Percentiles rank a stretch among this genome's conserved stretches.
Evolutionary conservation across 192 early-diverging fungal genomes (phyloP).

Genomic region (Backusella circina): DNA sequence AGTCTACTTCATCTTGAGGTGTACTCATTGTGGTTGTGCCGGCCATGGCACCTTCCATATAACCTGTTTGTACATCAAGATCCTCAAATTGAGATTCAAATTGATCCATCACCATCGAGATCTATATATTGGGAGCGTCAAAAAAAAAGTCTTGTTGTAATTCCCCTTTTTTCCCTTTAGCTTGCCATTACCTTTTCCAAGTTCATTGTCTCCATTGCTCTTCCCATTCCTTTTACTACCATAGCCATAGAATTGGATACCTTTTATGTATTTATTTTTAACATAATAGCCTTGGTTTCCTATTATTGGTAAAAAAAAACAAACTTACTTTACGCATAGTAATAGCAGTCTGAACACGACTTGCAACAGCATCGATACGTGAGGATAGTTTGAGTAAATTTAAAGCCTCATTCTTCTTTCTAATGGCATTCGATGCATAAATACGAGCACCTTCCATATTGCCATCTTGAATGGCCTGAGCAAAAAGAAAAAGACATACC

Average conservation of each 20-base stretch:
- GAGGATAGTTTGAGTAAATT: constrained; percentile 86
- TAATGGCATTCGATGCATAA: constrained; percentile 92
- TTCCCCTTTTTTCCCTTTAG: too few species aligned
- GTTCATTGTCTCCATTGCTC: constrained; percentile 93
- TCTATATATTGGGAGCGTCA: too few species aligned
- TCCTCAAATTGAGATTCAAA: constrained; percentile 97
- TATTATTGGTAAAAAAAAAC: too few species aligned
- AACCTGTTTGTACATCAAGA: constrained; percentile 94
- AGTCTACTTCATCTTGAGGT: constrained; percentile 89
- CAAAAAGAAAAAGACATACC: background rate
- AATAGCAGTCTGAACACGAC: constrained; percentile 89
- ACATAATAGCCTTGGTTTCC: background rate
- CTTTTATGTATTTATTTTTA: constrained; percentile 12
- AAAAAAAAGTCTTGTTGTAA: too few species aligned
- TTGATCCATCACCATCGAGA: constrained; percentile 97
- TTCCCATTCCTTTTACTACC: constrained; percentile 93
- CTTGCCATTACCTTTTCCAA: constrained; percentile 93
- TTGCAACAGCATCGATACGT: constrained; percentile 89
- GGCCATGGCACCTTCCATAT: constrained; percentile 94
- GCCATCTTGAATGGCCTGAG: constrained; percentile 85
- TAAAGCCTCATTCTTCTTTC: constrained; percentile 93
- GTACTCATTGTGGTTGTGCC: constrained; percentile 83
- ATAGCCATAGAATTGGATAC: constrained; percentile 81
- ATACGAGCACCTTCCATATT: constrained; percentile 93
- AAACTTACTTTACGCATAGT: constrained; percentile 74